These are phyloP conservation scores for Oryza glumipatula DNA, from an alignment of 176 grass and related monocot genomes.

Conservation along the genomic window DNA sequence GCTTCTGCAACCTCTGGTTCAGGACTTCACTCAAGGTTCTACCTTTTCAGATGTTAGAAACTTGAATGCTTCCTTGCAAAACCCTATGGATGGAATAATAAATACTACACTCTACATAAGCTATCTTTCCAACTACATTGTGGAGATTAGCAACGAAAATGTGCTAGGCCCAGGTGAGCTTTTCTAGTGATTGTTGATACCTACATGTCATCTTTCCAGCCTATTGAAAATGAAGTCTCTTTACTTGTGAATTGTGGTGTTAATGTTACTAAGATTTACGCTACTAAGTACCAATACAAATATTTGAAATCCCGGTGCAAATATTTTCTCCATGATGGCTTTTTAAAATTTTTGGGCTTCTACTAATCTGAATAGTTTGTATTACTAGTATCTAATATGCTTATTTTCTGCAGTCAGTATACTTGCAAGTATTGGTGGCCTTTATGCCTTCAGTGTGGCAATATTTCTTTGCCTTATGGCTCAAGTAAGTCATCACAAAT, in stretches of 20 bases:
- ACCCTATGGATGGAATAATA: constrained; percentile 70
- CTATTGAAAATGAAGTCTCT: neutral
- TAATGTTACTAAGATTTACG: neutral
- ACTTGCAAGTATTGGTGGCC: constrained; percentile 85
- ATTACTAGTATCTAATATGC: constrained; percentile 35
- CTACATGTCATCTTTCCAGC: constrained; percentile 11
- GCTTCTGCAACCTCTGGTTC: constrained; percentile 82
- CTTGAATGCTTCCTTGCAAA: constrained; percentile 81
- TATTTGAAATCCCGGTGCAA: neutral
- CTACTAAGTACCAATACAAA: constrained; percentile 17
- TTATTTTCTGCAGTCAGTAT: constrained; percentile 73
- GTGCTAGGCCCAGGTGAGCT: constrained; percentile 67
- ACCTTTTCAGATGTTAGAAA: constrained; percentile 66
- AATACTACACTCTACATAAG: constrained; percentile 87
- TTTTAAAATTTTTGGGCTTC: constrained; percentile 6
- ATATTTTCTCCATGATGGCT: constrained; percentile 12
- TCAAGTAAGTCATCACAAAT: constrained; percentile 69
- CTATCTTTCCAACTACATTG: constrained; percentile 90
- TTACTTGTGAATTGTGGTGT: neutral
- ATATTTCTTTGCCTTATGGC: constrained; percentile 81
- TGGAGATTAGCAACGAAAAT: constrained; percentile 83
- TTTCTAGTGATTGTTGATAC: neutral
- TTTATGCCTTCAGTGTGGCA: constrained; percentile 80
- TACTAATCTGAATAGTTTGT: neutral
- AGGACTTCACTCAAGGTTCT: constrained; percentile 80